Evolutionary conservation across 129 eudicot species (phyloP).

Genomic region (Oenanthe sinensis): DNA sequence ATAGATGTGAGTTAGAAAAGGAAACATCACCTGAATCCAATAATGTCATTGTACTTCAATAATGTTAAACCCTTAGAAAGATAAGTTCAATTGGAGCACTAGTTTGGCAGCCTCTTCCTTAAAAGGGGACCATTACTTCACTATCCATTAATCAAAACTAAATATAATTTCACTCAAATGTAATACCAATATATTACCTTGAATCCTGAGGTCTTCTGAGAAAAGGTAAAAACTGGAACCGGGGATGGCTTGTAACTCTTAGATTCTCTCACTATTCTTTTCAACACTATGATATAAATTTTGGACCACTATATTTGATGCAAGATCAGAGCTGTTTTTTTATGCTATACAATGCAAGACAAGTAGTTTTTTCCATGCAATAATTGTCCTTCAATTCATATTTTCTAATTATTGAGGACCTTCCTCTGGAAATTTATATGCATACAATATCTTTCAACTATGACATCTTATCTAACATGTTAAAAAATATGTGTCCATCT

Average conservation of each 20-base stretch:
- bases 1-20: background rate
- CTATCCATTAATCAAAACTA: background rate
- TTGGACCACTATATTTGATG: slow-evolving; percentile 1
- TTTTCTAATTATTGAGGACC: background rate
- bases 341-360: background rate
- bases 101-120: background rate
- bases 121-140: background rate
- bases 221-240: background rate
- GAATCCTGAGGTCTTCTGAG: background rate
- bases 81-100: background rate
- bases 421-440: background rate
- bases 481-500: background rate
- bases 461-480: background rate
- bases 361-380: background rate
- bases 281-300: background rate
- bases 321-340: background rate
- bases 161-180: too few relatives aligned
- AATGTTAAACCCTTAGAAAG: background rate
- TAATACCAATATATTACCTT: background rate
- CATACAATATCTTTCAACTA: background rate
- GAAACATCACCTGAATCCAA: background rate
- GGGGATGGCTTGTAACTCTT: background rate
- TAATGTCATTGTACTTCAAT: background rate
- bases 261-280: background rate
- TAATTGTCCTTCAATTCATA: background rate